Conservation (phyloP, 192 early-diverging fungal species). For the Umbelopsis isabellina region DNA sequence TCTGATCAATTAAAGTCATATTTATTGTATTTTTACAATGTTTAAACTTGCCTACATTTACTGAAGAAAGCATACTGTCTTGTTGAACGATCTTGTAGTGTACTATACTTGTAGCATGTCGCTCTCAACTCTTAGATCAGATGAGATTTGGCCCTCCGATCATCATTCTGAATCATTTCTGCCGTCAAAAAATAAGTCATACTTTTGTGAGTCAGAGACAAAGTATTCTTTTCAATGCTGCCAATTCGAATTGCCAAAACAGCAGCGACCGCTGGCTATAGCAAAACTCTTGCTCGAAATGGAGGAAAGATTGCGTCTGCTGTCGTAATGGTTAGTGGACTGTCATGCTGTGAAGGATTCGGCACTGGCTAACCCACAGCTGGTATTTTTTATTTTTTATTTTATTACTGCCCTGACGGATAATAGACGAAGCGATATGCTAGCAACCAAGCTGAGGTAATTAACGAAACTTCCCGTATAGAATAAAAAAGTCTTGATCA, state of each 20-base stretch:
- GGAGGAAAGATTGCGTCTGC: not conserved
- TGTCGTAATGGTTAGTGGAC: not conserved
- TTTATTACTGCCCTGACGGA: not conserved
- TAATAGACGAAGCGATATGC: slow-evolving; percentile 1
- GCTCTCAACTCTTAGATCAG: not conserved
- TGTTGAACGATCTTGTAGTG: not conserved
- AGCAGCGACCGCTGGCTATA: not conserved
- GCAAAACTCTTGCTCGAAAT: not conserved
- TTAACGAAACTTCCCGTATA: too few relatives aligned
- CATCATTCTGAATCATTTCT: not conserved
- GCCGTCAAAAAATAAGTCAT: not conserved
- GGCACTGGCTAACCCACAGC: not conserved
- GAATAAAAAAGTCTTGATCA: not conserved
- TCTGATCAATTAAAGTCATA: not conserved
- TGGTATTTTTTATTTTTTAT: not conserved
- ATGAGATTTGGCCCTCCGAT: slow-evolving; percentile 15
- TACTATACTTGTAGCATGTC: not conserved
- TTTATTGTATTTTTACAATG: not conserved
- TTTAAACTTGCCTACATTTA: too few relatives aligned
- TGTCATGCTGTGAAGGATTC: not conserved
- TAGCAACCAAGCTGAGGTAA: not conserved
- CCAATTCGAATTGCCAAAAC: not conserved
- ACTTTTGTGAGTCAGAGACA: not conserved
- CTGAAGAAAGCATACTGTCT: not conserved
- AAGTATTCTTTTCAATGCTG: not conserved